These are phyloP conservation scores for Dactylorhiza incarnata DNA, from an alignment of 106 monocot species.

Conservation along the genomic window DNA sequence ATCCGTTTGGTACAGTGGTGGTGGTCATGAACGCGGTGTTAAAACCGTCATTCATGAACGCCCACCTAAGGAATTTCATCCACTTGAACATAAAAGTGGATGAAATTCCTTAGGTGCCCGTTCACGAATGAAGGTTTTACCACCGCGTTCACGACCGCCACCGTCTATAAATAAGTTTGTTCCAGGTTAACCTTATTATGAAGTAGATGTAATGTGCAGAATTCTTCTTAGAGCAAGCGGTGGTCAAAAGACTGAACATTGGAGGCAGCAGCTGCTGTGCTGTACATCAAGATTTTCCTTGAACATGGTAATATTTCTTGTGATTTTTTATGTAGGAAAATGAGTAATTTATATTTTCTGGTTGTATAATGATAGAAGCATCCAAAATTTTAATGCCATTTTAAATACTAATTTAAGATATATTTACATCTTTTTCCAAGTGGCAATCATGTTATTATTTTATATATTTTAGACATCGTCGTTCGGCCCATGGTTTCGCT, in stretches of 20 bases:
- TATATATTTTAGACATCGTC: too few species aligned
- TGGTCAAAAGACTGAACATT: background rate
- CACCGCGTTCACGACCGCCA: too few species aligned
- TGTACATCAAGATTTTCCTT: background rate
- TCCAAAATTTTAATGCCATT: background rate
- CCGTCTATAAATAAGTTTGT: slow-evolving; percentile 11
- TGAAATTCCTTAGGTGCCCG: too few species aligned
- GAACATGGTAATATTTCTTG: background rate
- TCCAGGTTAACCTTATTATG: slow-evolving; percentile 15
- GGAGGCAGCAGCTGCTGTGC: background rate
- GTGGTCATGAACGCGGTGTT: too few species aligned
- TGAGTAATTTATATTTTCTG: background rate
- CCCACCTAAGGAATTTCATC: too few species aligned
- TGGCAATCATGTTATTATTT: too few species aligned
- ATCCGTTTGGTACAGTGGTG: too few species aligned
- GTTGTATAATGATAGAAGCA: background rate
- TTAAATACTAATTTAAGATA: background rate
- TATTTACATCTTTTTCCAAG: background rate
- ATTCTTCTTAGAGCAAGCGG: background rate
- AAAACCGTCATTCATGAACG: too few species aligned
- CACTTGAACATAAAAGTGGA: too few species aligned
- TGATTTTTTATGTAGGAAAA: background rate
- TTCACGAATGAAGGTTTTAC: too few species aligned
- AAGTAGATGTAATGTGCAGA: background rate
- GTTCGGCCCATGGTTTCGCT: too few species aligned